Evolutionary conservation across 306 rosid genomes (phyloP).

Genomic region (Rosa rugosa): DNA sequence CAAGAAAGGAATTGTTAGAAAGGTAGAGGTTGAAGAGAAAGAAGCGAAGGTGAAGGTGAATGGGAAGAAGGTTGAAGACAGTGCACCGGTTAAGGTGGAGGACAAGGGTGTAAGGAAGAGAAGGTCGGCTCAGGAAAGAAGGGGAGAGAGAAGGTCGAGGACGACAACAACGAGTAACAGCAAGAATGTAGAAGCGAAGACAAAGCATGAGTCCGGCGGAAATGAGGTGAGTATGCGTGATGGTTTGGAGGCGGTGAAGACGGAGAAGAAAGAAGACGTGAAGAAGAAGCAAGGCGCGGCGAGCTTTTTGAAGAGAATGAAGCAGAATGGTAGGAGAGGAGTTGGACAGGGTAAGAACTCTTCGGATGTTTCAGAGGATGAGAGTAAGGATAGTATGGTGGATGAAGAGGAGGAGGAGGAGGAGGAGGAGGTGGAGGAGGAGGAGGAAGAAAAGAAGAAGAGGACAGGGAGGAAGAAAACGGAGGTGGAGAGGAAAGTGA

Average conservation of each 20-base stretch:
- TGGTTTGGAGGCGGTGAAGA: conserved; percentile 27
- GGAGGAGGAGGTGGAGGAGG: not conserved
- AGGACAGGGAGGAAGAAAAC: conserved; percentile 7
- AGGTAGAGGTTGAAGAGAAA: conserved; percentile 27
- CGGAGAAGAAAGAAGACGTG: conserved; percentile 34
- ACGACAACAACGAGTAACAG: not conserved
- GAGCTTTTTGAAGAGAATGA: conserved; percentile 51
- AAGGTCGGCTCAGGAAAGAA: conserved; percentile 24
- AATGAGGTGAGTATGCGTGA: conserved; percentile 47
- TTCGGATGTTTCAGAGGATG: conserved; percentile 28
- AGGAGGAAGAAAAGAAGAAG: not conserved
- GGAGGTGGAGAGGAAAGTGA: conserved; percentile 14
- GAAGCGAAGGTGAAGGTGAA: conserved; percentile 4
- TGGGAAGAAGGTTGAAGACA: conserved; percentile 16
- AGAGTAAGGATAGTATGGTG: conserved; percentile 15
- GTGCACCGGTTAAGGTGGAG: conserved; percentile 17
- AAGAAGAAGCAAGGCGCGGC: conserved; percentile 48
- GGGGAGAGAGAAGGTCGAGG: conserved; percentile 20
- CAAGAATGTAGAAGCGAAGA: conserved; percentile 8
- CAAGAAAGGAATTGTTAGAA: conserved; percentile 14
- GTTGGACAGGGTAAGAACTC: not conserved
- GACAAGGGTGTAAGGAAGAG: conserved; percentile 21
- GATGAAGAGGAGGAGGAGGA: conserved; percentile 11
- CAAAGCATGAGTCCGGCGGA: conserved; percentile 32
- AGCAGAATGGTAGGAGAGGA: conserved; percentile 21